phyloP scores from a whole-genome alignment of 2,329 filamentous ascomycete genomes.

The Clarireedia monteithiana region DNA sequence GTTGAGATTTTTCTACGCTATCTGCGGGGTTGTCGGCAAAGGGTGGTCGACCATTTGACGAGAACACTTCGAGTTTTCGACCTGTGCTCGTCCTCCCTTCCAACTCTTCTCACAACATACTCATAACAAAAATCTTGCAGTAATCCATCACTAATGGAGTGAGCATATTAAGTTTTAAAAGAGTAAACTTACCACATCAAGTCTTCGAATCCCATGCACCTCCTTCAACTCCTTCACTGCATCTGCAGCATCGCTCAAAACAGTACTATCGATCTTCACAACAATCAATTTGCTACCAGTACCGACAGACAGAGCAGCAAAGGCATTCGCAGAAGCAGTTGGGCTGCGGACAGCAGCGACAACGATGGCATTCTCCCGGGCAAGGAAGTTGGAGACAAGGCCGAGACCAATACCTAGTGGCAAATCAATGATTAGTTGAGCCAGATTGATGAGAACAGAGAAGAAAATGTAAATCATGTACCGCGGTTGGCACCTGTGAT shows the following conservation, averaged over 20 bases:
- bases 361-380: slow-evolving; percentile 30
- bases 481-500: slow-evolving; percentile 15
- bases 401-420: slow-evolving; percentile 25
- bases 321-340: slow-evolving; percentile 21
- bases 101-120: too few relatives aligned
- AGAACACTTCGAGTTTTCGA: too few relatives aligned
- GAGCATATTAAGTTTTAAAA: too few relatives aligned
- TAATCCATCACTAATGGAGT: too few relatives aligned
- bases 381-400: slow-evolving; percentile 29
- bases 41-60: too few relatives aligned
- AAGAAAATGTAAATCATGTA: not conserved
- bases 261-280: slow-evolving; percentile 36
- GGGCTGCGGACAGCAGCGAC: slow-evolving; percentile 33
- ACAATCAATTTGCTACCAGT: slow-evolving; percentile 32
- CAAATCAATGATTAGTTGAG: not conserved
- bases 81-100: too few relatives aligned
- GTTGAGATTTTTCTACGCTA: too few relatives aligned
- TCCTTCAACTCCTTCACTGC: slow-evolving; percentile 29
- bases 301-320: slow-evolving; percentile 21
- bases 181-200: not conserved
- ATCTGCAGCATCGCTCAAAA: slow-evolving; percentile 30
- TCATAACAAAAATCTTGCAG: too few relatives aligned
- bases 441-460: too few relatives aligned
- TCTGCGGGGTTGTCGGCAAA: too few relatives aligned
- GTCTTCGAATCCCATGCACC: not conserved